Evolutionary conservation across 2,329 filamentous ascomycete species (phyloP), one percentile per base, ranked within the genome.

Genomic region (Hymenotorrendiella dingleyae): DNA sequence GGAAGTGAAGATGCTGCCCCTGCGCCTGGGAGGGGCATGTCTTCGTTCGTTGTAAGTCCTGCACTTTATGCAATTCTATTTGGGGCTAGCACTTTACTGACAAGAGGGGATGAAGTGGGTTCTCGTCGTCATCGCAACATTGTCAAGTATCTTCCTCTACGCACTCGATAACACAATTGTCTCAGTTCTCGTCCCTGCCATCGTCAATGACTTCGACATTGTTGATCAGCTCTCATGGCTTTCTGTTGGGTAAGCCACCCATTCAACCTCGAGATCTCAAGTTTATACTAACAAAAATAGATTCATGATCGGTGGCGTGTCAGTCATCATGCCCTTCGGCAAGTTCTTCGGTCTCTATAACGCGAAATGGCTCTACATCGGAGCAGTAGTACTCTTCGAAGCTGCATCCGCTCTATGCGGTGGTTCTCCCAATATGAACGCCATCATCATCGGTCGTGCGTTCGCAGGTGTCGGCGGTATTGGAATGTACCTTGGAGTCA

Each of bases 361-460:
- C 16, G 45, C 45, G 11, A 57, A 57, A 30, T 43, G 45, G 34
- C 48, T 53, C 6, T 52, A 47, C 29, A 32, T 55, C 1, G 28
- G 22, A 9, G 32, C 41, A 27, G 46, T 55, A 20, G 29, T 49
- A n/a, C 7, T 44, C 1, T 49, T 49, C 24, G 43, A 40, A 42
- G 40, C 57, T 12, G 55, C 53, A 7, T 52, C 47, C 14, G 40
- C 54, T 9, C 33, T 60, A 16, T 60, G 57, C 34, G 56, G 51
- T 11, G 43, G 50, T 2, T 54, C 57, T 23, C 54, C 56, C 8
- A 54, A 36, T 17, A 54, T 54, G 59, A 52, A 62, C 35, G 65
- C 66, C 10, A 49, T 74, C 6, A 72, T 74, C 44, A 52, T 67
- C 12, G 68, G 68, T 2, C 60, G 68, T 6, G 65, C 60, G n/a